Evolutionary conservation across 208 protist genomes (phyloP).

Genomic region (Wallacemonas sp.): DNA sequence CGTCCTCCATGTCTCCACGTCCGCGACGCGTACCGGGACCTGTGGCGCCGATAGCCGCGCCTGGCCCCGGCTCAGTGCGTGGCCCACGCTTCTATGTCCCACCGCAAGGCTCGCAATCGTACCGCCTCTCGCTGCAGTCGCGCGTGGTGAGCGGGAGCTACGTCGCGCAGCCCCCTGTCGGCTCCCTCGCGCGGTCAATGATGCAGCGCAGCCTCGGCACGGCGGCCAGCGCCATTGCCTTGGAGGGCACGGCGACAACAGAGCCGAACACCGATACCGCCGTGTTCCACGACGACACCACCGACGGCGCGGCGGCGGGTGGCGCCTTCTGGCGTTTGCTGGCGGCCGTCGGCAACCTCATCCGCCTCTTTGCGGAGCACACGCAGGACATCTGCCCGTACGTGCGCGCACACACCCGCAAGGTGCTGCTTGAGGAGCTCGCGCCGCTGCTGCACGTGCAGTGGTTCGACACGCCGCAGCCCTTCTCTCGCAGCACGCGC

Average conservation of each 20-base stretch:
- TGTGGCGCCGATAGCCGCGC: too few relatives aligned
- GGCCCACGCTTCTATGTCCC: conserved; percentile 12
- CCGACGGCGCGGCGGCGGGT: neutral
- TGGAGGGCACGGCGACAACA: neutral
- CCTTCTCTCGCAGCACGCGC: neutral
- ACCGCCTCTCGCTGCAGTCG: neutral
- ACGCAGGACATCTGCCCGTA: conserved; percentile 70
- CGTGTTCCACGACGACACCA: too few relatives aligned
- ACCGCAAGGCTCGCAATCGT: conserved; percentile 1
- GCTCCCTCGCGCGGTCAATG: conserved; percentile 8
- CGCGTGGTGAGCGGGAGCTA: conserved; percentile 11
- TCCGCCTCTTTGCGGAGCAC: conserved; percentile 51
- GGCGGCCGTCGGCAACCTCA: conserved; percentile 53
- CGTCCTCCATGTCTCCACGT: too few relatives aligned
- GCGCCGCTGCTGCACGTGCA: conserved; percentile 47
- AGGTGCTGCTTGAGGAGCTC: conserved; percentile 64
- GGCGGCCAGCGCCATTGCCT: neutral
- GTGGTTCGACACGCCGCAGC: conserved; percentile 33
- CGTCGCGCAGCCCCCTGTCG: conserved; percentile 6
- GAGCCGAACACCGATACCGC: neutral
- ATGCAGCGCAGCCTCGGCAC: neutral
- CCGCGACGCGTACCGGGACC: too few relatives aligned
- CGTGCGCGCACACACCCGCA: conserved; percentile 53
- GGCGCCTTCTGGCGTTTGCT: conserved; percentile 14
- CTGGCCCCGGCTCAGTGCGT: too few relatives aligned